Percentiles rank a stretch among this genome's conserved stretches.
phyloP scores from a whole-genome alignment of 2,329 filamentous ascomycete species.

The Colletotrichum spinosum region DNA sequence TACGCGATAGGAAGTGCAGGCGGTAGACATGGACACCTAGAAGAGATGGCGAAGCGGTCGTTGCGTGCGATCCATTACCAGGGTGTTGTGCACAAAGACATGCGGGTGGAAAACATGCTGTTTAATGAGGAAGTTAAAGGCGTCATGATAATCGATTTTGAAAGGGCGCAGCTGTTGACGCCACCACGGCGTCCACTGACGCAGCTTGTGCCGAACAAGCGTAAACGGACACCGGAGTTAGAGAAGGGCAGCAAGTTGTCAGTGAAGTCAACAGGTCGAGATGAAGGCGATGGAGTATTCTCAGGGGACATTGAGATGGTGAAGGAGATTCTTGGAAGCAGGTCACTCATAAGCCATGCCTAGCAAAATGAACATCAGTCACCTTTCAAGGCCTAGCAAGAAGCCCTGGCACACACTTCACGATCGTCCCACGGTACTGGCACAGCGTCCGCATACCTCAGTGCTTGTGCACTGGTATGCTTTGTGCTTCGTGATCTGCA shows the following conservation, averaged over 20 bases:
- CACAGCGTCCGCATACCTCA: no score
- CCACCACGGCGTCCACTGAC: conserved; percentile 36
- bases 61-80: conserved; percentile 41
- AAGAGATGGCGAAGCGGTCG: conserved; percentile 31
- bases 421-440: no score
- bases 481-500: no score
- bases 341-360: no score
- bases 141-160: conserved; percentile 48
- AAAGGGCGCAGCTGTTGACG: conserved; percentile 42
- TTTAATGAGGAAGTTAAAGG: conserved; percentile 39
- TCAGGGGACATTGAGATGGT: background rate
- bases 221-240: conserved; percentile 4
- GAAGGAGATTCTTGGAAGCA: no score
- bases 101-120: conserved; percentile 42
- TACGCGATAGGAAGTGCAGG: background rate
- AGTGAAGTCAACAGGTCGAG: conserved; percentile 5
- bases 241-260: background rate
- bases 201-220: conserved; percentile 42
- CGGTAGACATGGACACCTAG: conserved; percentile 15
- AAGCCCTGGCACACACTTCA: no score
- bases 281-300: background rate
- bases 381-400: no score
- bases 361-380: no score
- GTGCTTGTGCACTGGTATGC: no score
- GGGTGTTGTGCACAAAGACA: conserved; percentile 45